A percentile compares a stretch with the other conserved stretches of the same genome.
Conservation (phyloP, 2,329 filamentous ascomycete species). For the Raffaelea albimanens region DNA sequence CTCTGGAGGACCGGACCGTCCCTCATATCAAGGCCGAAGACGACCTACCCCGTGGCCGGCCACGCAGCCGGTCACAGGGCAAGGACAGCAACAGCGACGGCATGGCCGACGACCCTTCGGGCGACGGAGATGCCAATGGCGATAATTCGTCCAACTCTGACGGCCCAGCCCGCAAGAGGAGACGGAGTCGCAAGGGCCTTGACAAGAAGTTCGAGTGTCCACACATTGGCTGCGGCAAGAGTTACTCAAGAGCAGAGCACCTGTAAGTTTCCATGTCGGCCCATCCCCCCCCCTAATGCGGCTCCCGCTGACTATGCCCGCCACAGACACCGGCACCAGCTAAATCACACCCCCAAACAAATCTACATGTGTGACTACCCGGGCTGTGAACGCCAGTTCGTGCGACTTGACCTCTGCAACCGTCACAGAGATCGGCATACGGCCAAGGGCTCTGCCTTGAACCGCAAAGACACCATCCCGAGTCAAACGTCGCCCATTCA, state of each 20-base stretch:
- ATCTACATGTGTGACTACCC: constrained; percentile 91
- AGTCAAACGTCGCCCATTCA: constrained; percentile 35
- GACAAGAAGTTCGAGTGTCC: constrained; percentile 81
- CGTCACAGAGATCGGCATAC: constrained; percentile 74
- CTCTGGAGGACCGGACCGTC: constrained; percentile 30
- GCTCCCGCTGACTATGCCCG: not conserved
- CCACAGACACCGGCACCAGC: constrained; percentile 69
- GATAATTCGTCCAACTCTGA: constrained; percentile 44
- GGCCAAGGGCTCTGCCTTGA: constrained; percentile 66
- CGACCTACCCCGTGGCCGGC: constrained; percentile 26
- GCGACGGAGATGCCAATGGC: constrained; percentile 28
- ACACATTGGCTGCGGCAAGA: constrained; percentile 83
- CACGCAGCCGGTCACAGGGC: constrained; percentile 31
- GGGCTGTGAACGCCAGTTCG: constrained; percentile 82
- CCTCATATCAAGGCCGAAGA: constrained; percentile 32
- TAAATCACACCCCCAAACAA: constrained; percentile 93
- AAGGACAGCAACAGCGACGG: constrained; percentile 29
- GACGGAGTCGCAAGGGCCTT: constrained; percentile 65
- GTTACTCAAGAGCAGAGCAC: constrained; percentile 92
- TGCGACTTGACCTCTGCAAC: constrained; percentile 85
- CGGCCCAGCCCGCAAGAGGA: constrained; percentile 46
- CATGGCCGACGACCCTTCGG: constrained; percentile 28
- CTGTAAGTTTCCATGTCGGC: constrained; percentile 48
- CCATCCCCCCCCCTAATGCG: not conserved
- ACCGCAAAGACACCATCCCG: constrained; percentile 61